These are phyloP conservation scores for Orychophragmus violaceus DNA, from an alignment of 345 rosid genomes.

Conservation along the genomic window DNA sequence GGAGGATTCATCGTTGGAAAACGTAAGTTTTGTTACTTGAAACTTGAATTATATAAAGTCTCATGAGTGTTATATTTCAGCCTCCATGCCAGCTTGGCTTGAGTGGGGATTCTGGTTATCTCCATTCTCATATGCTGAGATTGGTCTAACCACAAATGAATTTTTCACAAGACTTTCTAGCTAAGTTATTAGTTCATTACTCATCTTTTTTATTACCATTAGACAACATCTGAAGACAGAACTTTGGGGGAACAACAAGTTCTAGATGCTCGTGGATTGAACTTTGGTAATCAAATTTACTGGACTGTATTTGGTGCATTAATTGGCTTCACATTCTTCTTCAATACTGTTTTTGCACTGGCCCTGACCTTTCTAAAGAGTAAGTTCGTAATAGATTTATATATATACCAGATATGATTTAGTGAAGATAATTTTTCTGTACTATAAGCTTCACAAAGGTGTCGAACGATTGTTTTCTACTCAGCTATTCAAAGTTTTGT, in stretches of 20 bases:
- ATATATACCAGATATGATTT: not conserved
- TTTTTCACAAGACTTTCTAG: constrained; percentile 32
- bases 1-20: constrained; percentile 54
- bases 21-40: constrained; percentile 21
- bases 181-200: not conserved
- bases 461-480: constrained; percentile 18
- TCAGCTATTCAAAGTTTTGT: not conserved
- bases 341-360: constrained; percentile 44
- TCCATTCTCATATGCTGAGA: constrained; percentile 54
- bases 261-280: constrained; percentile 49
- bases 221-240: constrained; percentile 28
- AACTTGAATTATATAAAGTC: not conserved
- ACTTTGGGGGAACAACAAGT: constrained; percentile 37
- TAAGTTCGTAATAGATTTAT: constrained; percentile 25
- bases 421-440: not conserved
- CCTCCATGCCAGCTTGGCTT: constrained; percentile 45
- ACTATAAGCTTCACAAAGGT: constrained; percentile 12
- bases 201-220: not conserved
- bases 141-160: constrained; percentile 53
- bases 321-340: constrained; percentile 50
- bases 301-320: constrained; percentile 45
- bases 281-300: constrained; percentile 40
- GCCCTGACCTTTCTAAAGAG: constrained; percentile 48
- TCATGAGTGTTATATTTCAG: constrained; percentile 24
- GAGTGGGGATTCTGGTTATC: constrained; percentile 69